These are phyloP conservation scores for Phaeomoniella chlamydospora DNA, from an alignment of 2,329 filamentous ascomycete species.

Conservation along the genomic window DNA sequence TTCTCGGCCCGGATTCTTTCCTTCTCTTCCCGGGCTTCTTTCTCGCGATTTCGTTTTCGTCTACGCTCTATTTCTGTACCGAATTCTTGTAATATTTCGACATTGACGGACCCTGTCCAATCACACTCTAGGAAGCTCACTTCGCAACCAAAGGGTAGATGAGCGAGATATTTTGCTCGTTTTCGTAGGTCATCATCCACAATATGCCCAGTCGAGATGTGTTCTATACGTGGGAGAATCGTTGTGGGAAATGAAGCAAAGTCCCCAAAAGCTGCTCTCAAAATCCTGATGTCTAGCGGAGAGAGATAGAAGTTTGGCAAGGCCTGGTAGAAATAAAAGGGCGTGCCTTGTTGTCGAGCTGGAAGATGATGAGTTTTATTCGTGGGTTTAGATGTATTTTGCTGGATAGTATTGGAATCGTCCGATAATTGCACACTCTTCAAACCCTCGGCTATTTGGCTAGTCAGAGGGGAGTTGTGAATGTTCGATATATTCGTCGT, in stretches of 20 bases:
- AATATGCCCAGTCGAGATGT: slow-evolving; percentile 74
- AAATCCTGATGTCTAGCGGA: slow-evolving; percentile 77
- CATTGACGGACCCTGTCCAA: slow-evolving; percentile 77
- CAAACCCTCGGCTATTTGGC: not conserved
- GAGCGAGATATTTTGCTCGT: slow-evolving; percentile 71
- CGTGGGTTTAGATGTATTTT: slow-evolving; percentile 2
- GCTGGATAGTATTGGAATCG: slow-evolving; percentile 7
- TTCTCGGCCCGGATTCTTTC: slow-evolving; percentile 71
- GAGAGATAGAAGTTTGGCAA: slow-evolving; percentile 81
- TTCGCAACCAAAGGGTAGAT: slow-evolving; percentile 80
- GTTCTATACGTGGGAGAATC: slow-evolving; percentile 73
- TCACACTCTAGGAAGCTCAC: slow-evolving; percentile 87
- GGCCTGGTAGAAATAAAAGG: slow-evolving; percentile 71
- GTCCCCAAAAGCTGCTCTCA: slow-evolving; percentile 75
- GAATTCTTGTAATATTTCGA: slow-evolving; percentile 62
- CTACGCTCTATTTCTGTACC: slow-evolving; percentile 61
- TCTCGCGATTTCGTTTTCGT: slow-evolving; percentile 65
- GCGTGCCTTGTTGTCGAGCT: not conserved
- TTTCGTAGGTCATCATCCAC: slow-evolving; percentile 75
- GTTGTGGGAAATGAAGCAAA: slow-evolving; percentile 75
- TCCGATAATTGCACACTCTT: not conserved
- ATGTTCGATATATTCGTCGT: too few species aligned
- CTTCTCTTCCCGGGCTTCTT: slow-evolving; percentile 73
- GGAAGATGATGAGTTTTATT: not conserved
- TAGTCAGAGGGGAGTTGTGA: not conserved